These are phyloP conservation scores for Selenicereus undatus DNA, from an alignment of 148 eudicot species.

Conservation along the genomic window DNA sequence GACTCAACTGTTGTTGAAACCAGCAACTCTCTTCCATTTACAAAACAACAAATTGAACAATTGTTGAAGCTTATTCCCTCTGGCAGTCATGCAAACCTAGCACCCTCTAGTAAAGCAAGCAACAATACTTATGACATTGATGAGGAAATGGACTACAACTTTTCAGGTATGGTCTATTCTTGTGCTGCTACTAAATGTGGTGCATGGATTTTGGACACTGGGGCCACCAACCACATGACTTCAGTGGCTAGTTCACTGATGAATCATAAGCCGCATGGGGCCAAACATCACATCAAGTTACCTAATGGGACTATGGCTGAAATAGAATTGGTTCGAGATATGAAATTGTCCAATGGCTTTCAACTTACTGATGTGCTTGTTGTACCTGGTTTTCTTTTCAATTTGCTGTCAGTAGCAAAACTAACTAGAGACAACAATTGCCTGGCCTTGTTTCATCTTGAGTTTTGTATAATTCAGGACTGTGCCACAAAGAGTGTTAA, in stretches of 20 bases:
- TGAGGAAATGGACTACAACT: not conserved
- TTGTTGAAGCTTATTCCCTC: not conserved
- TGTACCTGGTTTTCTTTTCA: not conserved
- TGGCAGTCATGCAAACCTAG: too few relatives aligned
- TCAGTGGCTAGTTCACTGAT: not conserved
- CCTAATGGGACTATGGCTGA: not conserved
- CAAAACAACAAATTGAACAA: not conserved
- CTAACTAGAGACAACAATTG: not conserved
- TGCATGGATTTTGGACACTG: not conserved
- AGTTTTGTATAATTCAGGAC: not conserved
- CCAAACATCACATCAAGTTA: not conserved
- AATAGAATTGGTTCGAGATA: not conserved
- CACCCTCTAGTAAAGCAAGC: not conserved
- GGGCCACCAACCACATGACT: slow-evolving; percentile 15
- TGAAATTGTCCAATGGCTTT: not conserved
- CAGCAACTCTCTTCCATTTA: not conserved
- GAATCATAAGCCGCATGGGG: not conserved
- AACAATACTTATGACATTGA: not conserved
- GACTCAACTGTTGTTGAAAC: not conserved
- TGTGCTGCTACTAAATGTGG: not conserved
- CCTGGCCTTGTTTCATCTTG: not conserved
- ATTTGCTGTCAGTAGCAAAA: not conserved
- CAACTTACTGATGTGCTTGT: not conserved
- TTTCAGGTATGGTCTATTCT: not conserved
- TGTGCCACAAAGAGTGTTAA: not conserved